These are phyloP conservation scores for Cucurbita pepo DNA, from an alignment of 306 rosid genomes.

Conservation along the genomic window DNA sequence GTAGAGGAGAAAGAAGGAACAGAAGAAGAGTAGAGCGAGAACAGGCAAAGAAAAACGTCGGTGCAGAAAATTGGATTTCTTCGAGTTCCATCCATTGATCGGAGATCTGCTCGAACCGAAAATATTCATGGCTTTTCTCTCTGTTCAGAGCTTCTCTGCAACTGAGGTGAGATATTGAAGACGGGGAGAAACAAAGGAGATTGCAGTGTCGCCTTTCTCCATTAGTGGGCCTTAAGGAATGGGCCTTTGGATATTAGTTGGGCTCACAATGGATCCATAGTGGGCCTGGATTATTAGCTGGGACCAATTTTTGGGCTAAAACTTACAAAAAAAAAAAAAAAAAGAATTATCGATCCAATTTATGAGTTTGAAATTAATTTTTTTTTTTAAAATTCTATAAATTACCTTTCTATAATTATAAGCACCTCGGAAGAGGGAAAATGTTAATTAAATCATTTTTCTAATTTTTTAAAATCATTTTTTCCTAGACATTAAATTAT, in stretches of 20 bases:
- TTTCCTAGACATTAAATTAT: too few relatives aligned
- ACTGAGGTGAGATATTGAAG: background rate
- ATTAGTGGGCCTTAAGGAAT: background rate
- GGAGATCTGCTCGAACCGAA: conserved; percentile 16
- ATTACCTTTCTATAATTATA: too few relatives aligned
- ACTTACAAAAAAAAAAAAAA: too few relatives aligned
- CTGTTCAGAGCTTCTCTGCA: background rate
- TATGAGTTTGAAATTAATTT: too few relatives aligned
- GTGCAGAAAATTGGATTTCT: conserved; percentile 13
- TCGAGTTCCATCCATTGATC: conserved; percentile 21
- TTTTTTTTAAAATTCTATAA: too few relatives aligned
- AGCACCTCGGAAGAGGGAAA: too few relatives aligned
- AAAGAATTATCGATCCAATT: too few relatives aligned
- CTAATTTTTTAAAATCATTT: too few relatives aligned
- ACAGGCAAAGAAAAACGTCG: conserved; percentile 19
- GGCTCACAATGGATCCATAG: background rate
- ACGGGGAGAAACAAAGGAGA: background rate
- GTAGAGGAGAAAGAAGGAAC: conserved; percentile 16
- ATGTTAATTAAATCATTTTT: too few relatives aligned
- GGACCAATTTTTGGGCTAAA: too few relatives aligned
- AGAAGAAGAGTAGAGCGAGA: conserved; percentile 14
- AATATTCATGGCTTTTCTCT: conserved; percentile 10
- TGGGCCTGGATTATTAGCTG: background rate
- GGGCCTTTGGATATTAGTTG: background rate
- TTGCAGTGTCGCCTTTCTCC: background rate